Conservation (phyloP, 2,329 filamentous ascomycete species). For the Pseudopyricularia javanii region DNA sequence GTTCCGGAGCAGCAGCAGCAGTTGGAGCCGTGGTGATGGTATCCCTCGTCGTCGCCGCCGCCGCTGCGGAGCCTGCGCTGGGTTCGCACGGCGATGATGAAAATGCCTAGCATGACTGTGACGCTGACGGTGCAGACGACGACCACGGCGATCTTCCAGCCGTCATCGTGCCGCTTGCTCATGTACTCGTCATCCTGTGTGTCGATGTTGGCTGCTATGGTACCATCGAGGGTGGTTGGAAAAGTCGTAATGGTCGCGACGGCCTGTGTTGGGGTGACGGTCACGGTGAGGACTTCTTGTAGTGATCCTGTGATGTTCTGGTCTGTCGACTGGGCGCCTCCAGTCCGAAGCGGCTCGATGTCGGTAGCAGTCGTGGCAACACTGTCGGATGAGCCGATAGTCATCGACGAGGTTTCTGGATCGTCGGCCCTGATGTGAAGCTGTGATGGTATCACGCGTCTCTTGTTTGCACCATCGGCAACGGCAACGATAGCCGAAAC, state of each 20-base stretch:
- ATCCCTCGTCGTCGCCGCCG: too few species aligned
- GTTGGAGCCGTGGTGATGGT: neutral
- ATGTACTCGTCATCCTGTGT: neutral
- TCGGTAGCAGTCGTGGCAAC: too few species aligned
- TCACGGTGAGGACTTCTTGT: neutral
- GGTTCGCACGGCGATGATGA: neutral
- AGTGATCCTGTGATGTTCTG: neutral
- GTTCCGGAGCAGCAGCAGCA: neutral
- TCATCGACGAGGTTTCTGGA: neutral
- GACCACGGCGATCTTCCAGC: conserved; percentile 1
- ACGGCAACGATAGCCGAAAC: too few species aligned
- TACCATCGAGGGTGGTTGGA: neutral
- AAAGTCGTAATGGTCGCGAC: neutral
- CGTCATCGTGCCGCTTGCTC: neutral
- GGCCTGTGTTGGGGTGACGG: neutral
- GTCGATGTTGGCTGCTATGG: neutral
- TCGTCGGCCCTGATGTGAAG: neutral
- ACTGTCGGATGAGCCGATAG: neutral
- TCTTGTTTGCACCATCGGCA: too few species aligned
- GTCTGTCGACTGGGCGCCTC: neutral
- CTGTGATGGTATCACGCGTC: neutral
- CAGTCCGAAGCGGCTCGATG: too few species aligned
- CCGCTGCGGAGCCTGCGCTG: neutral
- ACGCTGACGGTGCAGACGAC: neutral
- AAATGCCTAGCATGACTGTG: neutral